Conservation (phyloP, 2,329 filamentous ascomycete genomes). For the Colletotrichum euphorbiae region DNA sequence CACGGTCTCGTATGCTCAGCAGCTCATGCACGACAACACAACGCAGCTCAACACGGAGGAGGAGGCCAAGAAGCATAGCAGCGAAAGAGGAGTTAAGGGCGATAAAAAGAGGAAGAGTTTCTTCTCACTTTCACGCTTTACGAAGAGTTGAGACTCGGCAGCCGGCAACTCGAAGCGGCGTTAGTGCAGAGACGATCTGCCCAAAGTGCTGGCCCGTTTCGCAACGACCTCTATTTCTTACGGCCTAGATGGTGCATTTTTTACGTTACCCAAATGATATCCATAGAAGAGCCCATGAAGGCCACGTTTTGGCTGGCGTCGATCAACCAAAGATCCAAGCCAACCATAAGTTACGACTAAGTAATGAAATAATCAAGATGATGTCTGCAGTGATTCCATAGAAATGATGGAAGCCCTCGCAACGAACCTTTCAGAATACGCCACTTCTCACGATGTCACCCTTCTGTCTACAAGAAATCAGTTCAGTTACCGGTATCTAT, state of each 20-base stretch:
- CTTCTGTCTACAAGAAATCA: too few relatives aligned
- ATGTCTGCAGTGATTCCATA: too few relatives aligned
- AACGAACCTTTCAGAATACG: too few relatives aligned
- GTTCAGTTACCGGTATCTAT: too few relatives aligned
- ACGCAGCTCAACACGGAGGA: slow-evolving; percentile 60
- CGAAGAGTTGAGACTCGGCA: background rate
- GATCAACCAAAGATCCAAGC: background rate
- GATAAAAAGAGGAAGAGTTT: slow-evolving; percentile 28
- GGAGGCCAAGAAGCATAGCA: slow-evolving; percentile 43
- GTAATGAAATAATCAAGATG: slow-evolving; percentile 2
- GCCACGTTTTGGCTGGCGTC: background rate
- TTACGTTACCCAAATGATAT: background rate
- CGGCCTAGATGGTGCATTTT: slow-evolving; percentile 4
- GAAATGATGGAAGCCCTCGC: too few relatives aligned
- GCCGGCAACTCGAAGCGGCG: background rate
- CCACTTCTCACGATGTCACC: too few relatives aligned
- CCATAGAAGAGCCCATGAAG: slow-evolving; percentile 13
- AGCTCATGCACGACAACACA: slow-evolving; percentile 67
- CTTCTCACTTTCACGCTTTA: slow-evolving; percentile 19
- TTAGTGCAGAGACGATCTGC: background rate
- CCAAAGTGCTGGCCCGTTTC: background rate
- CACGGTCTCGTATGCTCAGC: slow-evolving; percentile 60
- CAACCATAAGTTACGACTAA: too few relatives aligned
- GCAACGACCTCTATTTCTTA: background rate
- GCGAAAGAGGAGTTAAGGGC: slow-evolving; percentile 18